These are phyloP conservation scores for Cladorrhinum samala DNA, from an alignment of 495 filamentous ascomycete species.

Conservation along the genomic window DNA sequence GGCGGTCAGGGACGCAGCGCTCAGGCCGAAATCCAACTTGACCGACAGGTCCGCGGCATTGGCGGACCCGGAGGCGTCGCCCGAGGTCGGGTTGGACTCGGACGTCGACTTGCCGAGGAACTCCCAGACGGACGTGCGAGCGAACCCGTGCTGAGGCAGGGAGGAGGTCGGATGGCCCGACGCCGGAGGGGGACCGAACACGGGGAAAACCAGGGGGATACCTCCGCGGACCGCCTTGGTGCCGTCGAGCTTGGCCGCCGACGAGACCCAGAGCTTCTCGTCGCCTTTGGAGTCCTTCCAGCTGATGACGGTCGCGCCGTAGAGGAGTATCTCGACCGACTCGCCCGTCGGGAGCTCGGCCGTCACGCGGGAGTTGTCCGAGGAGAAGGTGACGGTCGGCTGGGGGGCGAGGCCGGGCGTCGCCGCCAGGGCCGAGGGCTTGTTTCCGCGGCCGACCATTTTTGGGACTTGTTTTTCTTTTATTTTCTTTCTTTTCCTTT, in stretches of 20 bases:
- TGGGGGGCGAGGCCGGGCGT: slow-evolving; percentile 58
- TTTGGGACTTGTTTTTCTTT: slow-evolving; percentile 2
- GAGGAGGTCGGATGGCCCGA: slow-evolving; percentile 60
- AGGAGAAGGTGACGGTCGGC: slow-evolving; percentile 60
- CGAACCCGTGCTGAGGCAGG: slow-evolving; percentile 94
- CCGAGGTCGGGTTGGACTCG: slow-evolving; percentile 31
- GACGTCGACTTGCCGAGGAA: slow-evolving; percentile 66
- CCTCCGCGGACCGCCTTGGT: slow-evolving; percentile 62
- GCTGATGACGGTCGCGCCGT: slow-evolving; percentile 85
- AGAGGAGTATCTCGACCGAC: slow-evolving; percentile 74
- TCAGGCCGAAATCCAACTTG: slow-evolving; percentile 91
- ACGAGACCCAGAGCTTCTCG: slow-evolving; percentile 85
- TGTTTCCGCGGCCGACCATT: slow-evolving; percentile 80
- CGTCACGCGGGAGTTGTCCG: slow-evolving; percentile 58
- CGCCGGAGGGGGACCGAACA: slow-evolving; percentile 75
- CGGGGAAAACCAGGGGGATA: slow-evolving; percentile 93
- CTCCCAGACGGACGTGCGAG: slow-evolving; percentile 74
- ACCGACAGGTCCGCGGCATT: slow-evolving; percentile 57
- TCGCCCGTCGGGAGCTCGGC: slow-evolving; percentile 80
- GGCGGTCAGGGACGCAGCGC: slow-evolving; percentile 50
- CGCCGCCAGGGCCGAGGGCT: slow-evolving; percentile 68
- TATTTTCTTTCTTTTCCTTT: no score
- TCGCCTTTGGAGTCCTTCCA: slow-evolving; percentile 78
- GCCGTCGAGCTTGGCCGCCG: slow-evolving; percentile 61
- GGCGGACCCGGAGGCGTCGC: no score